Conservation (phyloP, 2,329 filamentous ascomycete genomes). For the Fusarium hostae region DNA sequence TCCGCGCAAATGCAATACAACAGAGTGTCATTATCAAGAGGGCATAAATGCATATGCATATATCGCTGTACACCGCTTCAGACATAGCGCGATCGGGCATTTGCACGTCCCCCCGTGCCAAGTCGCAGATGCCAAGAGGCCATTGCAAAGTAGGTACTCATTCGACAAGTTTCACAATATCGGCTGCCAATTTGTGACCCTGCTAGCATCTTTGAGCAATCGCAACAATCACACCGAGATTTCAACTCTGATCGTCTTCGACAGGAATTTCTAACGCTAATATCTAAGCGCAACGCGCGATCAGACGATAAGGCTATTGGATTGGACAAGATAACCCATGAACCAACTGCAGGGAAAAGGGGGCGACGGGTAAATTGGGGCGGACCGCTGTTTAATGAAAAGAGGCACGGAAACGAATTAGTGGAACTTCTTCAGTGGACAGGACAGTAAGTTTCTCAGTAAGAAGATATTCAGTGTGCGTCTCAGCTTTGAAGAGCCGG, state of each 20-base stretch:
- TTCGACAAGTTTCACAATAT: constrained; percentile 25
- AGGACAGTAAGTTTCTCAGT: background rate
- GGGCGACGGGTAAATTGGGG: constrained; percentile 24
- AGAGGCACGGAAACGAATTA: constrained; percentile 15
- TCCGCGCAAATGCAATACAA: background rate
- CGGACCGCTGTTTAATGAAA: constrained; percentile 30
- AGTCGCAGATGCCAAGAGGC: constrained; percentile 17
- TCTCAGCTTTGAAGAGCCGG: background rate
- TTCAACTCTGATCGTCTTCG: background rate
- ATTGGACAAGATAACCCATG: background rate
- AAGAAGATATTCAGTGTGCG: background rate
- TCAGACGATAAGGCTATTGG: background rate
- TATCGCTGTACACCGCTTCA: background rate
- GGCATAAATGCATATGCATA: constrained; percentile 4
- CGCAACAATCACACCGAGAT: constrained; percentile 21
- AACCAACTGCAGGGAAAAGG: constrained; percentile 14
- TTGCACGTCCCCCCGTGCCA: constrained; percentile 18
- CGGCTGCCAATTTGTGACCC: constrained; percentile 20
- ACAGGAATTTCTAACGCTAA: background rate
- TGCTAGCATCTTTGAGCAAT: constrained; percentile 1
- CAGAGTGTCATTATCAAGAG: constrained; percentile 10
- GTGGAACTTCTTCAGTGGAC: background rate
- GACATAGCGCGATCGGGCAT: constrained; percentile 2
- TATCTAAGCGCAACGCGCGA: background rate
- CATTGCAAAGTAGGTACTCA: constrained; percentile 20